These are phyloP conservation scores for Penicillium occitanis DNA, from an alignment of 2,329 filamentous ascomycete species.

Conservation along the genomic window DNA sequence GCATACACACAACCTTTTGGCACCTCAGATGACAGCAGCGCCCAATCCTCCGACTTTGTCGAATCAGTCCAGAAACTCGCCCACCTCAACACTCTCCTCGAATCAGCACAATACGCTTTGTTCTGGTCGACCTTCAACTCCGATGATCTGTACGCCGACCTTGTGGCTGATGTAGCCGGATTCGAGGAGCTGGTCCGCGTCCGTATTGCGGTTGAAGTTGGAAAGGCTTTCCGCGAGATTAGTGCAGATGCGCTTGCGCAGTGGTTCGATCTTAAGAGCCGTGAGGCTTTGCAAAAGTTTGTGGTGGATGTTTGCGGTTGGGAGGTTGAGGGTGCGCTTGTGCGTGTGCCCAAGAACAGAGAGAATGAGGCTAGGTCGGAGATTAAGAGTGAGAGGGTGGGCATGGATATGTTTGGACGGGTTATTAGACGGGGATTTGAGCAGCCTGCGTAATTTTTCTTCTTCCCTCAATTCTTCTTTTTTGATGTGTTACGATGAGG, in stretches of 20 bases:
- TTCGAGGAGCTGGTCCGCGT: slow-evolving; percentile 94
- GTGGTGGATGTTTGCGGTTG: slow-evolving; percentile 83
- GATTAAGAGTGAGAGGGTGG: slow-evolving; percentile 92
- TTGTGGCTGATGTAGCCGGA: slow-evolving; percentile 88
- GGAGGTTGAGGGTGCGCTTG: slow-evolving; percentile 63
- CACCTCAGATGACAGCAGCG: slow-evolving; percentile 27
- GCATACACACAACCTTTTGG: slow-evolving; percentile 70
- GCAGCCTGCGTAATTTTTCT: slow-evolving; percentile 61
- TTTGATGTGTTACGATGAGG: slow-evolving; percentile 18
- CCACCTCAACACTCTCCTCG: slow-evolving; percentile 79
- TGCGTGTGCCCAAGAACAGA: slow-evolving; percentile 85
- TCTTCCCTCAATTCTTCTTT: slow-evolving; percentile 20
- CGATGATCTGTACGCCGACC: slow-evolving; percentile 92
- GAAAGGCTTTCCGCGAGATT: slow-evolving; percentile 75
- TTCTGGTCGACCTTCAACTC: slow-evolving; percentile 94
- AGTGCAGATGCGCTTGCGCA: slow-evolving; percentile 66
- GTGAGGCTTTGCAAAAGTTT: slow-evolving; percentile 71
- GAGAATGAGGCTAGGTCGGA: slow-evolving; percentile 97
- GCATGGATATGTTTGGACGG: slow-evolving; percentile 53
- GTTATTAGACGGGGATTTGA: slow-evolving; percentile 85
- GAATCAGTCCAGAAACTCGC: slow-evolving; percentile 90
- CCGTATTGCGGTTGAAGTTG: slow-evolving; percentile 83
- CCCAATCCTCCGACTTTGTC: slow-evolving; percentile 55
- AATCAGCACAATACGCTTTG: slow-evolving; percentile 81
- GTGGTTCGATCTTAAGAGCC: slow-evolving; percentile 69